Base-by-base conservation (phyloP, 164 flowering plant species). In the Aristolochia contorta region DNA sequence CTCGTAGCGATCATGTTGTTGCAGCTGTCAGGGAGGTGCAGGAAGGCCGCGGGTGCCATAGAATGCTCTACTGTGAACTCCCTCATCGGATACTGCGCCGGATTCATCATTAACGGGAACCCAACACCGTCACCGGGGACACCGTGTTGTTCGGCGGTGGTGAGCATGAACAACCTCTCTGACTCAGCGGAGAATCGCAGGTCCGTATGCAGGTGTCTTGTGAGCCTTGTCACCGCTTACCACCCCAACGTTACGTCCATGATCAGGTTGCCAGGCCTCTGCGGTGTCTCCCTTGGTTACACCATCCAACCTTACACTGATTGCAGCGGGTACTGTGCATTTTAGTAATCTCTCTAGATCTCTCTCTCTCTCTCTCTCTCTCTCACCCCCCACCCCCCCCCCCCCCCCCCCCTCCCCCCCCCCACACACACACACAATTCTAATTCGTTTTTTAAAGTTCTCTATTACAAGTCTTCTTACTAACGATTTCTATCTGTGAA, bases 251-350 rank as follows among this genome's bases (percentile, higher is more conserved):
- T 79, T 52, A 74, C 80, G 18, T 75, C 86, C 16, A 65, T 83
- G 4, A 84, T 86, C 27, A 74, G 81, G 8, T 50, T 85, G 68
- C 80, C 88, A 19, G 84, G 81, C 16, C 73, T 85, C 54, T 83
- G 91, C 58, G 82, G 85, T 0, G 67, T 83, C 49, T 72, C 77
- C 53, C 69, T 85, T 16, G 91, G 88, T 62, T 83, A 77, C 68
- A 67, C 67, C 37, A 68, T 85, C 57, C 75, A 73, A 50, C 83
- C 86, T 7, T 74, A 77, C 61, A 74, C 79, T 9, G 83, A 83
- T 32, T 83, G 91, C 68, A 70, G 67, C 66, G 61, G 56, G 85
- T 81, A 76, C 12, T 37, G 7, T 37, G 5, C 5, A 27, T 27
- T n/a, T n/a, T n/a, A n/a, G n/a, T n/a, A n/a, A n/a, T n/a, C n/a